Conservation (phyloP, 2,329 filamentous ascomycete species). For the Cordyceps tenuipes region DNA sequence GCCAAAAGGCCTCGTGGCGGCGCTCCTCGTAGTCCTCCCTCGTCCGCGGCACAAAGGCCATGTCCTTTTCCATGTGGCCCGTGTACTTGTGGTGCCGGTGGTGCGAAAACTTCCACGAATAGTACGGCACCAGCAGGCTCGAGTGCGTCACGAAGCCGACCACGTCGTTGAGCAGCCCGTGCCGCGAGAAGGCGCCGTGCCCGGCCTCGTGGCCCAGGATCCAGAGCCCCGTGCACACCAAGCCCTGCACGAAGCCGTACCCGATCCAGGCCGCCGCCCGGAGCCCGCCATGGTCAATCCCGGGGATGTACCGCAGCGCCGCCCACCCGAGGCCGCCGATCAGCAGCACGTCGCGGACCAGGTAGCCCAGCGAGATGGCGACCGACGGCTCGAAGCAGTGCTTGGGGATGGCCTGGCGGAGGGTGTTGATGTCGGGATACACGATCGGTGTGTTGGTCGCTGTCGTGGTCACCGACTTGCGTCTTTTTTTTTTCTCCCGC, state of each 20-base stretch:
- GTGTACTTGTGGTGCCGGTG: slow-evolving; percentile 61
- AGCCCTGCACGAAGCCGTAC: slow-evolving; percentile 58
- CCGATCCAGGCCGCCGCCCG: slow-evolving; percentile 43
- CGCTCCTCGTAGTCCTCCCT: slow-evolving; percentile 27
- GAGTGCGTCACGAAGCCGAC: slow-evolving; percentile 60
- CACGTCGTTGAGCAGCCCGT: slow-evolving; percentile 48
- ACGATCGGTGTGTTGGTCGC: not conserved
- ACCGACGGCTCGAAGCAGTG: slow-evolving; percentile 53
- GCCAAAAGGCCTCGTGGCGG: slow-evolving; percentile 22
- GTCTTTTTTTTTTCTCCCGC: not conserved
- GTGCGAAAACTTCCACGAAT: slow-evolving; percentile 65
- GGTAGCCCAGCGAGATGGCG: slow-evolving; percentile 43
- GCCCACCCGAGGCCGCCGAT: slow-evolving; percentile 23
- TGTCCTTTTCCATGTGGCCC: slow-evolving; percentile 60
- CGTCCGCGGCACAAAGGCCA: slow-evolving; percentile 51
- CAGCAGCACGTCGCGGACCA: slow-evolving; percentile 47
- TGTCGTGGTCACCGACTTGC: not conserved
- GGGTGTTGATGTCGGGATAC: slow-evolving; percentile 40
- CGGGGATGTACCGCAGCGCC: slow-evolving; percentile 37
- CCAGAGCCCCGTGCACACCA: slow-evolving; percentile 61
- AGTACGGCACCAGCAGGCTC: slow-evolving; percentile 59
- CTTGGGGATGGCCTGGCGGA: slow-evolving; percentile 46
- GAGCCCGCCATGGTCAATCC: slow-evolving; percentile 34
- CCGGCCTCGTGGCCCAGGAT: slow-evolving; percentile 64
- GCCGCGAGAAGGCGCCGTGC: slow-evolving; percentile 57